Base-by-base conservation (phyloP, 1,284 basidiomycete species). In the Malassezia slooffiae region DNA sequence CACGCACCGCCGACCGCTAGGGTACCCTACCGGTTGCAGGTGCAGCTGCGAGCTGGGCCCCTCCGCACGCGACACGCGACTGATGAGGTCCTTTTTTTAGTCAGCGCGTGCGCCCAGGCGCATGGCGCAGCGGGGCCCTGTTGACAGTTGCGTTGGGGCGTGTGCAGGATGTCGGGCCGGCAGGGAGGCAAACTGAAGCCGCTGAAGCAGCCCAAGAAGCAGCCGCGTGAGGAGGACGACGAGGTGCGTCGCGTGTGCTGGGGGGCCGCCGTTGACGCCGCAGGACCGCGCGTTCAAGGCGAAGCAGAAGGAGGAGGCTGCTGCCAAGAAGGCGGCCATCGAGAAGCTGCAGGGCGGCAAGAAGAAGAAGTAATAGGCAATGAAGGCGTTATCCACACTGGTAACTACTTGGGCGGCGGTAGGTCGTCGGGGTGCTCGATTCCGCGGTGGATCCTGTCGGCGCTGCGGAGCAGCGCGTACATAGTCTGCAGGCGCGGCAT, bases 401-500 rank as follows among this genome's bases (percentile, higher is more conserved):
- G n/a, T n/a, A n/a, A n/a, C n/a, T n/a, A n/a, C n/a, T n/a, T n/a
- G n/a, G n/a, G n/a, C n/a, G n/a, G n/a, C n/a, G n/a, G n/a, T n/a
- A n/a, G n/a, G n/a, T n/a, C n/a, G n/a, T n/a, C n/a, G n/a, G n/a
- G n/a, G n/a, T n/a, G n/a, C n/a, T n/a, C n/a, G n/a, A n/a, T n/a
- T n/a, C n/a, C n/a, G n/a, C n/a, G n/a, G n/a, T n/a, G n/a, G n/a
- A n/a, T n/a, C n/a, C n/a, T n/a, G n/a, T 33, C 11, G n/a, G 40
- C 46, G 23, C 46, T 70, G 39, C 65, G 70, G 10, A 74, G 55
- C 19, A 74, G 55, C 8, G 71, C 71, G 56, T 73, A 73, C 60
- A 74, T 66, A 13, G 55, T 59, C 43, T 73, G 69, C 21, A 73
- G 56, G 11, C 72, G 48, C 1, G 70, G 68, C 67, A 73, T 72